Percentiles rank a stretch among this genome's conserved stretches.
Evolutionary conservation across 306 rosid genomes (phyloP).

Genomic region (Astragalus glycyphyllos): DNA sequence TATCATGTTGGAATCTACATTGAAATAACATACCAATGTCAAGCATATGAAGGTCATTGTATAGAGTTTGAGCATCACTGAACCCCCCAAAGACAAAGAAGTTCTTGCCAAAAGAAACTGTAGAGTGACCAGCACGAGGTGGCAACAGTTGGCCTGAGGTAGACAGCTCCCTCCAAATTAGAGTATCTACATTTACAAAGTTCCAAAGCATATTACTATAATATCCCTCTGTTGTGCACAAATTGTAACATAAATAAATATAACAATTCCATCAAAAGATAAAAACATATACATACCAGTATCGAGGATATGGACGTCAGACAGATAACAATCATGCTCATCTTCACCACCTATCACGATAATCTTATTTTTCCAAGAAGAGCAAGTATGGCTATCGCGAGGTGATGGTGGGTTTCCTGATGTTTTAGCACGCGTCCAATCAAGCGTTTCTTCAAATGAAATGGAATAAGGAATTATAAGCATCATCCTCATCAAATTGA

Average conservation of each 20-base stretch:
- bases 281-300: constrained; percentile 57
- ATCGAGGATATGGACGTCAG: constrained; percentile 92
- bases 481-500: background rate
- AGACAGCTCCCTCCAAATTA: constrained; percentile 75
- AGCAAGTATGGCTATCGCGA: constrained; percentile 85
- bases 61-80: constrained; percentile 70
- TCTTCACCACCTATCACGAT: constrained; percentile 91
- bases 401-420: constrained; percentile 80
- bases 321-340: constrained; percentile 65
- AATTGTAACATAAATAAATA: constrained; percentile 1
- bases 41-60: constrained; percentile 75
- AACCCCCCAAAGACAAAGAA: constrained; percentile 93
- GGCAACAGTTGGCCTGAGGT: constrained; percentile 71
- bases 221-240: background rate
- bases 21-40: constrained; percentile 67
- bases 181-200: constrained; percentile 65
- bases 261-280: constrained; percentile 13
- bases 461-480: constrained; percentile 27
- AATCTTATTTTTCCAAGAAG: constrained; percentile 79
- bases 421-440: constrained; percentile 72
- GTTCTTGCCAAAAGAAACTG: constrained; percentile 77
- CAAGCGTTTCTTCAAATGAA: constrained; percentile 64
- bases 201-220: constrained; percentile 37
- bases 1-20: constrained; percentile 2
- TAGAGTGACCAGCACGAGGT: constrained; percentile 89